Evolutionary conservation across 2,329 filamentous ascomycete genomes (phyloP).

Genomic region (Zymoseptoria crescenta): DNA sequence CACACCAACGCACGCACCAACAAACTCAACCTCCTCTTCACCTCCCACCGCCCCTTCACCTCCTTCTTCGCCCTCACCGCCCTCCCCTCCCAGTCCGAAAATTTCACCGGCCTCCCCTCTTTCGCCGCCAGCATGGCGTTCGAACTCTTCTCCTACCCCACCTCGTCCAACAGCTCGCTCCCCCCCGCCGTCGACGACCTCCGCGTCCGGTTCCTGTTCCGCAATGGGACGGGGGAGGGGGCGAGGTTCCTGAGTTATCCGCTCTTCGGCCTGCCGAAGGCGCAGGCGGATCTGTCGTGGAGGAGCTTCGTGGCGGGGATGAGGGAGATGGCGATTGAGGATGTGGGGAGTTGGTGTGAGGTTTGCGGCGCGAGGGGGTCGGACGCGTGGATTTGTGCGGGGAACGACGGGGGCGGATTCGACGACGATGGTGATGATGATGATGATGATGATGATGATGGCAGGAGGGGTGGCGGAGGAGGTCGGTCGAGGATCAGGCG

Average conservation of each 20-base stretch:
- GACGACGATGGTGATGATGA: neutral
- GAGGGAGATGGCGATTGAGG: constrained; percentile 35
- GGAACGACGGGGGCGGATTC: constrained; percentile 44
- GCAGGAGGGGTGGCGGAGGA: neutral
- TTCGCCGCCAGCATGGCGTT: constrained; percentile 44
- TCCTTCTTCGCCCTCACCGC: constrained; percentile 43
- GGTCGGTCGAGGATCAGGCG: neutral
- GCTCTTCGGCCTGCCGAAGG: constrained; percentile 44
- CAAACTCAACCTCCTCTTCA: constrained; percentile 38
- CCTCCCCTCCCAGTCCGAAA: constrained; percentile 33
- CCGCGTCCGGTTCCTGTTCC: constrained; percentile 49
- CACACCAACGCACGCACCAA: constrained; percentile 18
- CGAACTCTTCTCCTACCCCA: constrained; percentile 43
- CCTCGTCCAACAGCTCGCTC: constrained; percentile 26
- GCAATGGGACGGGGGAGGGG: constrained; percentile 43
- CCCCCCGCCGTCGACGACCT: constrained; percentile 39
- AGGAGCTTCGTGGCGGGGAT: constrained; percentile 43
- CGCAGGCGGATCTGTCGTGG: constrained; percentile 42
- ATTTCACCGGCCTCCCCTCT: constrained; percentile 42
- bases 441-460: no score
- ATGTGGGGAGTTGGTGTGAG: constrained; percentile 47
- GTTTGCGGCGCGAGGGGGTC: constrained; percentile 34
- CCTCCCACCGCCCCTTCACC: constrained; percentile 42
- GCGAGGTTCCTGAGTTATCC: constrained; percentile 37
- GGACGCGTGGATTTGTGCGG: constrained; percentile 35